Evolutionary conservation across 306 rosid species (phyloP).

Genomic region (Echinosophora koreensis): DNA sequence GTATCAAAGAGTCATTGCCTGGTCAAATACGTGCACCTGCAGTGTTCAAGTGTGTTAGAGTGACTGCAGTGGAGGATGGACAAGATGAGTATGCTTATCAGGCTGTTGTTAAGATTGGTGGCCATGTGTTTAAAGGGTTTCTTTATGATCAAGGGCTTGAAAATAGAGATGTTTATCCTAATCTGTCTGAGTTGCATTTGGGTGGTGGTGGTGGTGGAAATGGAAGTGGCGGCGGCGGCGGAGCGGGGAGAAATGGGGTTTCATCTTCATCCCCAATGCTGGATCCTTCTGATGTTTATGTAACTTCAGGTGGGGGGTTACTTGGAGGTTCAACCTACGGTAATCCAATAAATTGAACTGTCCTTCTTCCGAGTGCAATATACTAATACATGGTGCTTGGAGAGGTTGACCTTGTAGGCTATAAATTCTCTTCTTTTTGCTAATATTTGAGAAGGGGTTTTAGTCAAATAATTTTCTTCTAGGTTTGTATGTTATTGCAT

Average conservation of each 20-base stretch:
- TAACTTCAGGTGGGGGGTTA: constrained; percentile 62
- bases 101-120: constrained; percentile 85
- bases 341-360: constrained; percentile 72
- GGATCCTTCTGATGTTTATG: constrained; percentile 78
- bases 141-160: constrained; percentile 85
- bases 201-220: constrained; percentile 60
- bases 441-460: constrained; percentile 24
- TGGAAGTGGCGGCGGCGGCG: constrained; percentile 34
- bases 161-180: constrained; percentile 66
- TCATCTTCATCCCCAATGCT: constrained; percentile 75
- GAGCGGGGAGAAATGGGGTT: constrained; percentile 56
- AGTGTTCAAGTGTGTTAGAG: constrained; percentile 93
- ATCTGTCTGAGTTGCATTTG: constrained; percentile 78
- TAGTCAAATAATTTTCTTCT: constrained; percentile 35
- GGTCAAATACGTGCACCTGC: constrained; percentile 88
- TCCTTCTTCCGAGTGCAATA: constrained; percentile 46
- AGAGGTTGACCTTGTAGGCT: constrained; percentile 44
- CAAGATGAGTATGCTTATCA: constrained; percentile 88
- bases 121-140: constrained; percentile 91
- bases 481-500: constrained; percentile 50
- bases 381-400: constrained; percentile 48
- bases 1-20: constrained; percentile 70
- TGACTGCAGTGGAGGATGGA: constrained; percentile 85
- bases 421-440: constrained; percentile 46
- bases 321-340: constrained; percentile 83